Evolutionary conservation across 306 rosid species (phyloP).

Genomic region (Leucaena leucocephala): DNA sequence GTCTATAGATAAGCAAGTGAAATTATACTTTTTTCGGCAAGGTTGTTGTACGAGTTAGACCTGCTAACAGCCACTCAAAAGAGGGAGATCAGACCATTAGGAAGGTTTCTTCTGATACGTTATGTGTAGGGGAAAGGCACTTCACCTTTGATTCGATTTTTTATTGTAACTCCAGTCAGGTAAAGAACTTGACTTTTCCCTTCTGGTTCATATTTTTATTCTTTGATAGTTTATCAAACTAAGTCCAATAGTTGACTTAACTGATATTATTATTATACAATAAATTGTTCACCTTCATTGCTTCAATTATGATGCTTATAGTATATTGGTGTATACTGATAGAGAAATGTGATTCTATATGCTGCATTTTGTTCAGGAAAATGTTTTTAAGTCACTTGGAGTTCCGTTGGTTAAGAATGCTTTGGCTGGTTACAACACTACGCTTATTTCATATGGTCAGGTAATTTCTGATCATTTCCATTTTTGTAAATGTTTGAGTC

Average conservation of each 20-base stretch:
- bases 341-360: conserved; percentile 27
- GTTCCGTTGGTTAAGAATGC: conserved; percentile 81
- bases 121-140: conserved; percentile 55
- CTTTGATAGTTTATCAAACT: neutral
- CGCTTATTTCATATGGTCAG: conserved; percentile 89
- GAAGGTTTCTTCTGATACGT: conserved; percentile 60
- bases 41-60: conserved; percentile 87
- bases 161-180: conserved; percentile 72
- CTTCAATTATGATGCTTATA: conserved; percentile 3
- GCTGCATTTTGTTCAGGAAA: conserved; percentile 64
- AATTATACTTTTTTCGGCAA: neutral
- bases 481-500: conserved; percentile 4
- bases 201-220: conserved; percentile 1
- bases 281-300: conserved; percentile 4
- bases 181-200: conserved; percentile 30
- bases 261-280: conserved; percentile 11
- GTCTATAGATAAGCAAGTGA: neutral
- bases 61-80: conserved; percentile 44
- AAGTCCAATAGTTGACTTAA: neutral
- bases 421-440: conserved; percentile 88
- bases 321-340: neutral
- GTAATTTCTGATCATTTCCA: conserved; percentile 45
- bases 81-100: conserved; percentile 51
- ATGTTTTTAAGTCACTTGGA: conserved; percentile 71
- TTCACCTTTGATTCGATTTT: conserved; percentile 74